Base-by-base conservation (phyloP, 2,329 filamentous ascomycete genomes). In the Epichloe baconii region DNA sequence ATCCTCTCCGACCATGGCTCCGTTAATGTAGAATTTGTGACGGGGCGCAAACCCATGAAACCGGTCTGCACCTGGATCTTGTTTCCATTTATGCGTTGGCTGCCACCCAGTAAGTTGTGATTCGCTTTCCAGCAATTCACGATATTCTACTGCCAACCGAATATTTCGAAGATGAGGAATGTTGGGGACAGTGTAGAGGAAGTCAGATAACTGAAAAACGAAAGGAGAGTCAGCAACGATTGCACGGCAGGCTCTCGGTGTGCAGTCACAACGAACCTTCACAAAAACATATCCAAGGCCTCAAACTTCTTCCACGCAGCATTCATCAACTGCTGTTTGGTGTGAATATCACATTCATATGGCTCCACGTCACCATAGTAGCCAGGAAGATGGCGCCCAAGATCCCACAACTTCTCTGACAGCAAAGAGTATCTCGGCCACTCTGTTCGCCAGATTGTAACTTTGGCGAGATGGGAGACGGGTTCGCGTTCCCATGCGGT, bases 251-350 rank as follows among this genome's bases (percentile, higher is more conserved):
- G 36, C 31, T 36, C 14, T 12, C 5, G 37, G 37, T 19, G 12
- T 43, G 23, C 10, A 42, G 15, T 31, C 14, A 26, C 5, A 19
- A 41, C 49, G 55, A 66, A 83, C 79, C 71, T 82, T 83, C 55
- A 85, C 76, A 58, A 84, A 62, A 84, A 85, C 72, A 83, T 73
- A 57, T 83, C 76, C 60, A 77, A 75, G 17, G 72, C 71, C 53
- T 72, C 64, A 62, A 83, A 82, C 57, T 70, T 71, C 51, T 76
- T 69, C 66, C 71, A 72, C 14, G 77, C 75, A 43, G 75, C 72
- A 31, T 65, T 61, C 46, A 71, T 73, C 37, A 80, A 70, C 51
- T 65, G 65, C 55, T 76, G 69, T 38, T 70, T 69, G 12, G 63
- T 66, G 45, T 65, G 62, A 53, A 72, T 72, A 50, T 66, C 62